Evolutionary conservation across 306 rosid genomes (phyloP).

Genomic region (Quercus gilva): DNA sequence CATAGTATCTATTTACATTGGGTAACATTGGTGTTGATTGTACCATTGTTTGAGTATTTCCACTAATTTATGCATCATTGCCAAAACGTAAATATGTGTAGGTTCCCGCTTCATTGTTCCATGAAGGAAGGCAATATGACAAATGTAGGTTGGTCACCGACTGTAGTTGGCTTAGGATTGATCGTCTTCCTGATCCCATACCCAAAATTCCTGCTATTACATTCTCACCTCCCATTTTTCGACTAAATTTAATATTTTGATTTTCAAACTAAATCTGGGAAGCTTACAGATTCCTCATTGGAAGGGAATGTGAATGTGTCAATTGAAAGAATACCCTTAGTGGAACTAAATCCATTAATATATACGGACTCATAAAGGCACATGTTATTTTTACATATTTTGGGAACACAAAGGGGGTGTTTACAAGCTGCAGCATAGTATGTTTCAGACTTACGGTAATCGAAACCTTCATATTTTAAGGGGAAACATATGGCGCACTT

Average conservation of each 20-base stretch:
- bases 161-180: too few species aligned
- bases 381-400: background rate
- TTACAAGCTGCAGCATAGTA: background rate
- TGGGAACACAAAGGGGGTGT: constrained; percentile 3
- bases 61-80: background rate
- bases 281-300: background rate
- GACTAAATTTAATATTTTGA: too few species aligned
- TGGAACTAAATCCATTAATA: background rate
- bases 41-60: background rate
- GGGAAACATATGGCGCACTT: constrained; percentile 1
- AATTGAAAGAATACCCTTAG: background rate
- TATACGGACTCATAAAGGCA: background rate
- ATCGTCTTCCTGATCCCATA: background rate
- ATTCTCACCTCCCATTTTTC: background rate
- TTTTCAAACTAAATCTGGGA: background rate
- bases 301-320: background rate
- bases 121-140: background rate
- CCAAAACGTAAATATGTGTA: background rate
- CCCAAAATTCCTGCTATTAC: background rate
- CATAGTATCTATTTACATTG: too few species aligned
- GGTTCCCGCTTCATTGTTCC: background rate
- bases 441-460: background rate
- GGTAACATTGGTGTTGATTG: too few species aligned
- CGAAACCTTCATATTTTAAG: background rate
- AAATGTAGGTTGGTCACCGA: too few species aligned